Evolutionary conservation across 352 stramenopile genomes (phyloP), one percentile per base, ranked within the genome.

Genomic region (Globisporangium middletonii): DNA sequence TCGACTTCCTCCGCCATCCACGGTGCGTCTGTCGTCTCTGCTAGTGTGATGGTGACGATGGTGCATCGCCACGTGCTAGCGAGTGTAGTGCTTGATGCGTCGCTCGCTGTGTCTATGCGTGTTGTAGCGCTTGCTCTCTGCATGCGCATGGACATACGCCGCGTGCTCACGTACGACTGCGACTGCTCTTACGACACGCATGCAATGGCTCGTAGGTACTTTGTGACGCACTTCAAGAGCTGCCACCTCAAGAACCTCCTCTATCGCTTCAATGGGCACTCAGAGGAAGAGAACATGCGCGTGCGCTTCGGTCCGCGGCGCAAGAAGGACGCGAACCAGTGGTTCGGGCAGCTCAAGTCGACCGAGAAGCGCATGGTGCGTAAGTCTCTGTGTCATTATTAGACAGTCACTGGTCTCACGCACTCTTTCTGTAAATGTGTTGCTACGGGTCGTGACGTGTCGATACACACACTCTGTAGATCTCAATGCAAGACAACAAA

Each of bases 401-500:
- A 23, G 23, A 23, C 23, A 23, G 0, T 23, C 23, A 23, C 23
- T 23, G 23, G 23, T 23, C 23, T 23, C 23, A 23, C 7, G 3
- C 30, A 35, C 30, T 35, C 30, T 35, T 35, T 35, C 30, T 35
- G 30, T 35, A 9, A 38, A 11, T 7, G 7, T 7, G 33, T 38
- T 9, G 33, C 8, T 9, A 11, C 7, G 33, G 33, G 33, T 38
- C 33, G 7, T 11, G 33, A 12, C 2, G 26, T 15, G 42, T 52
- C 5, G 28, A 53, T 12, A 3, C 15, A 18, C 38, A 3, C 15
- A 18, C 7, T 44, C 2, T 19, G 15, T 55, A 89, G 79, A 88
- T 91, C 55, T 89, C 81, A 2, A 89, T 91, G 81, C 81, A 91
- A 65, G 81, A 91, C 65, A 91, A 91, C 61, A 85, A 86, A 64